Evolutionary conservation across 768 basidiomycete species (phyloP).

Genomic region (Mycena pura): DNA sequence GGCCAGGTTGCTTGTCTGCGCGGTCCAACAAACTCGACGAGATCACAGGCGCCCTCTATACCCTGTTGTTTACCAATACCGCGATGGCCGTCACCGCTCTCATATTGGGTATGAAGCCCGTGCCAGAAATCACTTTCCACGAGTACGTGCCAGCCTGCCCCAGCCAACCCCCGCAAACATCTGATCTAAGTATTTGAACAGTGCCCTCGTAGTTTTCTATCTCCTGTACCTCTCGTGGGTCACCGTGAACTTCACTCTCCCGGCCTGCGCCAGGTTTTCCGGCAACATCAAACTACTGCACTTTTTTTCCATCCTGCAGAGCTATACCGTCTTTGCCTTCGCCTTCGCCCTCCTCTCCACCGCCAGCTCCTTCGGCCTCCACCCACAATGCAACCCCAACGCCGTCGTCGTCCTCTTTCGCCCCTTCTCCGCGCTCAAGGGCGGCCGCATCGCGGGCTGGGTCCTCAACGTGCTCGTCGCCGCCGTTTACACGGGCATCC

Average conservation of each 20-base stretch:
- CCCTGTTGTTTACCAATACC: slow-evolving; percentile 17
- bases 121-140: slow-evolving; percentile 17
- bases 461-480: no score
- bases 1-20: slow-evolving; percentile 17
- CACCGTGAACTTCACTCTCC: slow-evolving; percentile 22
- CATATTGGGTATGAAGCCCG: slow-evolving; percentile 10
- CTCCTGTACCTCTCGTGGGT: slow-evolving; percentile 24
- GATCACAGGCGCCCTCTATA: slow-evolving; percentile 16
- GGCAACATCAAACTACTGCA: slow-evolving; percentile 8
- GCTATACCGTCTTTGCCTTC: slow-evolving; percentile 22
- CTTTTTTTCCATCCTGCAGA: slow-evolving; percentile 20
- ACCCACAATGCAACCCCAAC: neutral
- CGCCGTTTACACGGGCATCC: no score
- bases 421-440: no score
- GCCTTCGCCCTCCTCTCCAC: slow-evolving; percentile 14
- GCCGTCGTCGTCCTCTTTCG: no score
- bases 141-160: slow-evolving; percentile 5
- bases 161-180: neutral
- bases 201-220: slow-evolving; percentile 20
- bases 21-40: slow-evolving; percentile 6
- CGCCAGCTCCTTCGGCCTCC: neutral
- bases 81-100: slow-evolving; percentile 18
- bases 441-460: no score
- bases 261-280: slow-evolving; percentile 19
- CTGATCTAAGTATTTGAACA: neutral